Evolutionary conservation across 257 asterid species (phyloP).

Genomic region (Solanum arcanum): DNA sequence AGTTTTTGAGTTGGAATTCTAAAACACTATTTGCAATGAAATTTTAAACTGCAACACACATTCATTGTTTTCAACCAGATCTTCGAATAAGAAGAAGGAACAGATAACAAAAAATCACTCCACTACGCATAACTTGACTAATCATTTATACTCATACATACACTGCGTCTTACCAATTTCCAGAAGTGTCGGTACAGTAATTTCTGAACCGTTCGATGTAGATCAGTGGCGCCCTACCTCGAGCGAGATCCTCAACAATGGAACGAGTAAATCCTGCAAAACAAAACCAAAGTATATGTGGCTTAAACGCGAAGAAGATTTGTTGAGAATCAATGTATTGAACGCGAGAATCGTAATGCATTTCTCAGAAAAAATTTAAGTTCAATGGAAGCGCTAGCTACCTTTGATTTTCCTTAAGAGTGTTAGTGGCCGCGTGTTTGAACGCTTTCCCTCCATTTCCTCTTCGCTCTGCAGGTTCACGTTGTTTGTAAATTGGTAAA

Average conservation of each 20-base stretch:
- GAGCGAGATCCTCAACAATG: slow-evolving; percentile 41
- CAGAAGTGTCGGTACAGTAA: slow-evolving; percentile 49
- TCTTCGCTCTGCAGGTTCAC: background rate
- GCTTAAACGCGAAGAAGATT: background rate
- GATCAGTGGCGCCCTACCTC: slow-evolving; percentile 38
- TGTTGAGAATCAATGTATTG: background rate
- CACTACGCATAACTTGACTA: background rate
- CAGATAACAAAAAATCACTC: background rate
- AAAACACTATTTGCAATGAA: background rate
- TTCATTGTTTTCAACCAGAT: background rate
- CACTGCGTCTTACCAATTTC: slow-evolving; percentile 31
- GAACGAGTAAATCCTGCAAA: slow-evolving; percentile 59
- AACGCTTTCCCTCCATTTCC: slow-evolving; percentile 48
- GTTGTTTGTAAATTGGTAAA: background rate
- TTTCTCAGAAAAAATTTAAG: background rate
- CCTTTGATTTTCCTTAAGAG: slow-evolving; percentile 49
- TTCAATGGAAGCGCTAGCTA: background rate
- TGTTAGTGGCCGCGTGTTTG: slow-evolving; percentile 17
- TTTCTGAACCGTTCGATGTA: slow-evolving; percentile 55
- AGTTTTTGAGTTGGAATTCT: background rate
- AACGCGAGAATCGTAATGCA: background rate
- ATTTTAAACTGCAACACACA: background rate
- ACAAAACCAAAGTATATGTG: background rate
- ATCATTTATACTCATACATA: background rate
- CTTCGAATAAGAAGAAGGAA: background rate